phyloP scores from a whole-genome alignment of 2,329 filamentous ascomycete species.

The Colletotrichum liriopes region DNA sequence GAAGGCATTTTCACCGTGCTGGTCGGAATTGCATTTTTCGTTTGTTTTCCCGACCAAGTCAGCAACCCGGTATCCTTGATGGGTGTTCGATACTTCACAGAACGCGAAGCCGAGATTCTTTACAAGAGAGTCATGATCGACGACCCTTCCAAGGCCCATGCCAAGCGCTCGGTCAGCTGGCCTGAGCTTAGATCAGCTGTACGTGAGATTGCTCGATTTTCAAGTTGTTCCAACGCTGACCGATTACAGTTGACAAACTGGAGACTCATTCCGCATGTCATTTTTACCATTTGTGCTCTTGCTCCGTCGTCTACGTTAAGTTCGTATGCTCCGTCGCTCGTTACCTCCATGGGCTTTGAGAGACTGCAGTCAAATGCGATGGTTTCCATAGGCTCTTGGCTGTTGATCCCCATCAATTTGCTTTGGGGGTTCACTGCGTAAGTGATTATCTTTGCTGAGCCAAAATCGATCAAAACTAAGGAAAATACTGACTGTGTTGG shows the following conservation, averaged over 20 bases:
- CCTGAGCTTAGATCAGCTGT: constrained; percentile 54
- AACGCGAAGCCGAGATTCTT: constrained; percentile 55
- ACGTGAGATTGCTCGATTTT: constrained; percentile 35
- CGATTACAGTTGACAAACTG: constrained; percentile 54
- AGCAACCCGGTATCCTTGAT: constrained; percentile 51
- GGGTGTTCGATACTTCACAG: constrained; percentile 51
- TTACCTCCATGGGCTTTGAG: constrained; percentile 54
- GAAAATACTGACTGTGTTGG: constrained; percentile 2
- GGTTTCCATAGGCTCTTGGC: constrained; percentile 55
- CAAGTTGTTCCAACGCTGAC: constrained; percentile 1
- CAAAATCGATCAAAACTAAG: constrained; percentile 20
- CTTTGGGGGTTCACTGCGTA: constrained; percentile 50
- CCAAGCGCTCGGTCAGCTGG: constrained; percentile 49
- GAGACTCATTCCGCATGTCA: constrained; percentile 54
- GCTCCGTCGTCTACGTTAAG: constrained; percentile 49
- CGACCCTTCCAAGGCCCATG: constrained; percentile 54
- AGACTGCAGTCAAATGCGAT: constrained; percentile 54
- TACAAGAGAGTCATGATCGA: constrained; percentile 52
- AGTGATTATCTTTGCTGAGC: constrained; percentile 15
- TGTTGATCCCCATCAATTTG: constrained; percentile 52
- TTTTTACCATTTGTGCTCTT: constrained; percentile 50
- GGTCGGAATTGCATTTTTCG: constrained; percentile 51
- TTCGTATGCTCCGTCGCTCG: constrained; percentile 52
- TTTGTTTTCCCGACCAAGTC: constrained; percentile 50
- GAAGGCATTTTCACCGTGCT: constrained; percentile 56